A percentile compares a stretch with the other conserved stretches of the same genome.
These are phyloP conservation scores for Acer saccharum DNA, from an alignment of 345 rosid species.

Conservation along the genomic window DNA sequence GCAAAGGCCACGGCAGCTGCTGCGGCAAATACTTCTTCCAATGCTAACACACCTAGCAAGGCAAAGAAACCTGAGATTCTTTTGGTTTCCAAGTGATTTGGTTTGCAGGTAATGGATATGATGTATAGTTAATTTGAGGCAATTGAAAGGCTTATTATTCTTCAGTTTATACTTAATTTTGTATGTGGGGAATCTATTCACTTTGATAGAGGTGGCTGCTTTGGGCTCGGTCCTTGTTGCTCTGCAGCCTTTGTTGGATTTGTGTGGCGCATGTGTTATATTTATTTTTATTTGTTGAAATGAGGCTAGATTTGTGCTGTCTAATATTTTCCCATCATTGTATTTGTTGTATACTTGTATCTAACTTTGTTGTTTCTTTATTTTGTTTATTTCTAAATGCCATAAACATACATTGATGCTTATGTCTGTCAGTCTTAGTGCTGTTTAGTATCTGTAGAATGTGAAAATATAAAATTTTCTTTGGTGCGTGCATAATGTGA, in stretches of 20 bases:
- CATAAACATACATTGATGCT: neutral
- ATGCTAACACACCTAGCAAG: constrained; percentile 80
- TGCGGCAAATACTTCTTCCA: constrained; percentile 49
- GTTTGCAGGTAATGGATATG: constrained; percentile 33
- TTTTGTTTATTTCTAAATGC: neutral
- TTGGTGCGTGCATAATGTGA: neutral
- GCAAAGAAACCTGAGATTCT: constrained; percentile 84
- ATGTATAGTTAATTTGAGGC: constrained; percentile 20
- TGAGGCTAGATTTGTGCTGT: no score
- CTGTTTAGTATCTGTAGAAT: neutral
- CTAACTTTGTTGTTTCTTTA: neutral
- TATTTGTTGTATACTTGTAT: neutral
- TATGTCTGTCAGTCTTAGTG: neutral
- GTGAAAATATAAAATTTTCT: neutral
- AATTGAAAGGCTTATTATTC: neutral
- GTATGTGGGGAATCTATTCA: neutral
- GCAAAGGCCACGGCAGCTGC: constrained; percentile 38
- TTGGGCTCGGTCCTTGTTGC: neutral
- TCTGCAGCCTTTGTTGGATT: neutral
- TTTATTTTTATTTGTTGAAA: neutral
- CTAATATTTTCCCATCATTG: no score
- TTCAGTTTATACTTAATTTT: constrained; percentile 1
- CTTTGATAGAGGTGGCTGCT: neutral
- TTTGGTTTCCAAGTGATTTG: constrained; percentile 77
- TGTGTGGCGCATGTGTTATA: neutral